These are phyloP conservation scores for Pichia membranifaciens DNA, from an alignment of 805 yeast species.

Conservation along the genomic window DNA sequence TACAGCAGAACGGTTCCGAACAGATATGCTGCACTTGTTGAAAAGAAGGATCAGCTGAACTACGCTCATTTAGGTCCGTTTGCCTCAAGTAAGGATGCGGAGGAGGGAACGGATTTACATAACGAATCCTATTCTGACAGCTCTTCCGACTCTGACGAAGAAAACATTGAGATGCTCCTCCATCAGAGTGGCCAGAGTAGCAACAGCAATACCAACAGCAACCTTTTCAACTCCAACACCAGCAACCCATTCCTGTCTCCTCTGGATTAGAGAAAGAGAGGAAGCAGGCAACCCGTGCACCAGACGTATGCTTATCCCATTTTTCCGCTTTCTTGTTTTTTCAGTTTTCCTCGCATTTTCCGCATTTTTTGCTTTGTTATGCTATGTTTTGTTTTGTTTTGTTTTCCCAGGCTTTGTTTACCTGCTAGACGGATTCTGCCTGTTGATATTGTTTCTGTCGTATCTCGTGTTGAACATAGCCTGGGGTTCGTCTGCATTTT, in stretches of 20 bases:
- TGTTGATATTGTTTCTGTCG: no score
- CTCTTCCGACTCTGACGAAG: constrained; percentile 29
- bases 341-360: neutral
- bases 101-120: constrained; percentile 4
- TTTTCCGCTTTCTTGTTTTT: neutral
- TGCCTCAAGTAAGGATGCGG: neutral
- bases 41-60: constrained; percentile 11
- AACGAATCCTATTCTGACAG: constrained; percentile 17
- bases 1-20: constrained; percentile 3
- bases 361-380: constrained; percentile 1
- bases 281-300: constrained; percentile 1
- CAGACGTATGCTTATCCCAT: neutral
- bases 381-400: constrained; percentile 4
- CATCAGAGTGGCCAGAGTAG: constrained; percentile 6
- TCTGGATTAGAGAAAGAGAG: neutral
- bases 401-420: neutral
- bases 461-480: no score
- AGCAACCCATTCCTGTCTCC: constrained; percentile 1
- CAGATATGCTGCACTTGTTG: constrained; percentile 16
- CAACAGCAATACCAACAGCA: neutral
- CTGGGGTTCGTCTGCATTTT: no score
- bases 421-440: neutral
- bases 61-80: constrained; percentile 5
- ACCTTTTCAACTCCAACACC: neutral
- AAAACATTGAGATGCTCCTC: constrained; percentile 25